Base-by-base conservation (phyloP, 1,139 yeast species). In the Scheffersomyces segobiensis region DNA sequence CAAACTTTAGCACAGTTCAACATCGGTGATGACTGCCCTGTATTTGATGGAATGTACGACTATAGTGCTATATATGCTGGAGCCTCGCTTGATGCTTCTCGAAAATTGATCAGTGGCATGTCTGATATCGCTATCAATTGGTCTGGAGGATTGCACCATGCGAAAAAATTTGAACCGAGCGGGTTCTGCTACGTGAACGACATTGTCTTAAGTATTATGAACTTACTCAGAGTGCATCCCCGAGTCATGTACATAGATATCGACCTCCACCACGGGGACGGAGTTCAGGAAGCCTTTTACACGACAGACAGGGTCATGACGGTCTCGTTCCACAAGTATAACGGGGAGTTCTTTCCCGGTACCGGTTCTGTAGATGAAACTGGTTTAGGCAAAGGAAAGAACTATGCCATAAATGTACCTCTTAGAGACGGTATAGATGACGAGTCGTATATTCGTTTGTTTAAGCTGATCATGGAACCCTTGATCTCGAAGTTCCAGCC, bases 91-190 rank as follows among this genome's bases (percentile, higher is more conserved):
- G 98, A 95, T 73, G 99, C 98, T 1, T 87, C 97, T 18, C 83
- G 97, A 22, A 90, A 93, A 71, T 81, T 95, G 60, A 86, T 90
- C 50, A 83, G 88, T 61, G 93, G 93, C 5, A 93, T 91, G 75
- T 88, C 96, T 56, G 99, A 95, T 71, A 91, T 95, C 58, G 99
- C 99, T 47, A 92, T 95, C 65, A 95, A 95, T 73, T 95, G 97
- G 95, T 89, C 96, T 18, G 99, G 99, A 52, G 99, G 99, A 0
- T 79, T 95, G 53, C 99, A 95, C 73, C 99, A 95, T 71, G 98
- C 99, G 7, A 95, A 95, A 70, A 95, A 95, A 72, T 88, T 85
- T 59, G 97, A 91, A 68, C 97, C 98, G 3, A 87, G 93, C 50
- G 99, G 99, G 21, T 95, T 95, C 68, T 95, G 99, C 71, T 95